These are phyloP conservation scores for Lizonia empirigonia DNA, from an alignment of 2,329 filamentous ascomycete species.

Conservation along the genomic window DNA sequence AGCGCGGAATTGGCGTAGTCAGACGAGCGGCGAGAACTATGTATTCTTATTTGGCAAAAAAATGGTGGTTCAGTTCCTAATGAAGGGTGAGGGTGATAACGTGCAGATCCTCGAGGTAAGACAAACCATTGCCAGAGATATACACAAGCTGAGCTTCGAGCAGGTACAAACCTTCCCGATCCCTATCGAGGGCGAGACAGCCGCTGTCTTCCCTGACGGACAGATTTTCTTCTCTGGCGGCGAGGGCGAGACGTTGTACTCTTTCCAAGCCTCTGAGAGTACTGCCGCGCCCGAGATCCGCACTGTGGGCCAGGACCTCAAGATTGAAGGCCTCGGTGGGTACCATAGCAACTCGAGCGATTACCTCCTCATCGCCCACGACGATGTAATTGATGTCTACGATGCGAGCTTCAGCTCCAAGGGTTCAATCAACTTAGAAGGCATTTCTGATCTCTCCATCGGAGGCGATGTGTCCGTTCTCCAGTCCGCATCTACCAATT, in stretches of 20 bases:
- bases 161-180: constrained; percentile 39
- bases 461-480: constrained; percentile 35
- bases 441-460: constrained; percentile 33
- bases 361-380: constrained; percentile 34
- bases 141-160: constrained; percentile 1
- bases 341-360: constrained; percentile 28
- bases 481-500: constrained; percentile 20
- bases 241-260: constrained; percentile 35
- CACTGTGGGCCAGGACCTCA: constrained; percentile 22
- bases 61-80: constrained; percentile 35
- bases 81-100: constrained; percentile 16
- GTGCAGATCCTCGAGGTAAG: constrained; percentile 36
- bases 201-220: constrained; percentile 27
- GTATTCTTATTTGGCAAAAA: constrained; percentile 41
- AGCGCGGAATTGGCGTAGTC: constrained; percentile 36
- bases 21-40: constrained; percentile 33
- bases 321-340: constrained; percentile 29
- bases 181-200: constrained; percentile 36
- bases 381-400: constrained; percentile 32
- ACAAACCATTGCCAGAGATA: background rate
- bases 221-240: constrained; percentile 34
- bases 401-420: constrained; percentile 22
- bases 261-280: constrained; percentile 37
- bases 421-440: constrained; percentile 26
- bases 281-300: constrained; percentile 24